Evolutionary conservation across 768 basidiomycete genomes (phyloP).

Genomic region (Mycena chlorophos): DNA sequence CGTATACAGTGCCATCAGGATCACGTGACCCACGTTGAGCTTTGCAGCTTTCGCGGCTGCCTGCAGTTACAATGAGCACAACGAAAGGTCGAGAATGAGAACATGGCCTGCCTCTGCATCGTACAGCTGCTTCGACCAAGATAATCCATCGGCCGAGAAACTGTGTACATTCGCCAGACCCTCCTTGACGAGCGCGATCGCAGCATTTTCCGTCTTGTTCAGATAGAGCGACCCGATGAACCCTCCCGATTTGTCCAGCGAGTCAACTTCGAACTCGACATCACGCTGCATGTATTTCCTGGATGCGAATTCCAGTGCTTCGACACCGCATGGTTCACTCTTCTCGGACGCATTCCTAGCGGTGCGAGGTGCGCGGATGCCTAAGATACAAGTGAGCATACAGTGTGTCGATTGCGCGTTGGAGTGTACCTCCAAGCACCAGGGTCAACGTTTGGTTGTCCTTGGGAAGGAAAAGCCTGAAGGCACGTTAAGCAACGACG

Average conservation of each 20-base stretch:
- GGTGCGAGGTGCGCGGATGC: conserved; percentile 88
- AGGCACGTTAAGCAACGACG: conserved; percentile 5
- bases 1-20: background rate
- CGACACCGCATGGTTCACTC: conserved; percentile 83
- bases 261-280: conserved; percentile 89
- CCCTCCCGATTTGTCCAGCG: conserved; percentile 91
- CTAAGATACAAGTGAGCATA: conserved; percentile 35
- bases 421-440: conserved; percentile 71
- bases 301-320: conserved; percentile 78
- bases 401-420: background rate
- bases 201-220: conserved; percentile 86
- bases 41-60: conserved; percentile 78
- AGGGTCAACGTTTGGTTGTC: conserved; percentile 93
- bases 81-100: background rate
- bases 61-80: conserved; percentile 34
- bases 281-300: conserved; percentile 91
- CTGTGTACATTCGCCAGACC: conserved; percentile 87
- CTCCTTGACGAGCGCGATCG: conserved; percentile 79
- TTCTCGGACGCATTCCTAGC: conserved; percentile 81
- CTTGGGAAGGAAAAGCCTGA: conserved; percentile 79
- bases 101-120: conserved; percentile 69
- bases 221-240: conserved; percentile 88
- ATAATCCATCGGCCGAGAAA: conserved; percentile 80
- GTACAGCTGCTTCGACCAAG: conserved; percentile 78
- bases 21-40: conserved; percentile 64